A percentile compares a stretch with the other conserved stretches of the same genome.
Conservation (phyloP, 1,139 yeast species). For the Citeromyces hawaiiensis region DNA sequence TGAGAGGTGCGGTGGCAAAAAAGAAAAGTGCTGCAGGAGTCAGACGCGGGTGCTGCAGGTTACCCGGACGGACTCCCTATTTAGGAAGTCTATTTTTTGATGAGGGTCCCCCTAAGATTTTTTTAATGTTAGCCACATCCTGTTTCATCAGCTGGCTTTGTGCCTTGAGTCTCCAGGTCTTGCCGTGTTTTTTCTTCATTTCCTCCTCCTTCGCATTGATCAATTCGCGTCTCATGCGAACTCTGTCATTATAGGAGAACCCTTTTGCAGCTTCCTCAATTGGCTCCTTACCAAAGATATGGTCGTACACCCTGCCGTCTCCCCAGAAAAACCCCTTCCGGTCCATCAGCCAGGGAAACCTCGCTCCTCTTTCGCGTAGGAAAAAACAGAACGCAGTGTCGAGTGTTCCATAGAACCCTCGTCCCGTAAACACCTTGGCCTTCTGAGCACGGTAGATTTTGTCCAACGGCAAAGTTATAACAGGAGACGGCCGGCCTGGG, state of each 20-base stretch:
- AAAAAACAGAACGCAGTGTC: conserved; percentile 64
- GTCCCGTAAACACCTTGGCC: conserved; percentile 71
- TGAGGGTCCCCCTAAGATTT: conserved; percentile 3
- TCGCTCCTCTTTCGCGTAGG: conserved; percentile 41
- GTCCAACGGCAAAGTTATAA: conserved; percentile 50
- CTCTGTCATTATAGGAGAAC: conserved; percentile 44
- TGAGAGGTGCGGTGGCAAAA: conserved; percentile 1
- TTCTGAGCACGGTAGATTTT: conserved; percentile 41
- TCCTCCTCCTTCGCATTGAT: conserved; percentile 13
- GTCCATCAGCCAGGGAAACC: conserved; percentile 66
- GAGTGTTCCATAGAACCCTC: conserved; percentile 77
- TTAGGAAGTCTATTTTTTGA: not conserved
- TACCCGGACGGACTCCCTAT: not conserved
- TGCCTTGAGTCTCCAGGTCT: conserved; percentile 19
- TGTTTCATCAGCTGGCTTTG: conserved; percentile 16
- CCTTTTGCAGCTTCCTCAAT: conserved; percentile 69
- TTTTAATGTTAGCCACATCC: conserved; percentile 14
- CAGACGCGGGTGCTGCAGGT: not conserved
- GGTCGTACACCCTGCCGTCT: conserved; percentile 77
- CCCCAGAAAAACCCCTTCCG: conserved; percentile 87
- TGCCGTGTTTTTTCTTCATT: conserved; percentile 29
- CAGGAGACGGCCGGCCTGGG: conserved; percentile 71
- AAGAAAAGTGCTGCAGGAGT: not conserved
- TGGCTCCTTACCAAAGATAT: conserved; percentile 65
- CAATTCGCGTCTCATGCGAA: conserved; percentile 18